Base-by-base conservation (phyloP, 352 stramenopile species). In the Phytopythium vexans region DNA sequence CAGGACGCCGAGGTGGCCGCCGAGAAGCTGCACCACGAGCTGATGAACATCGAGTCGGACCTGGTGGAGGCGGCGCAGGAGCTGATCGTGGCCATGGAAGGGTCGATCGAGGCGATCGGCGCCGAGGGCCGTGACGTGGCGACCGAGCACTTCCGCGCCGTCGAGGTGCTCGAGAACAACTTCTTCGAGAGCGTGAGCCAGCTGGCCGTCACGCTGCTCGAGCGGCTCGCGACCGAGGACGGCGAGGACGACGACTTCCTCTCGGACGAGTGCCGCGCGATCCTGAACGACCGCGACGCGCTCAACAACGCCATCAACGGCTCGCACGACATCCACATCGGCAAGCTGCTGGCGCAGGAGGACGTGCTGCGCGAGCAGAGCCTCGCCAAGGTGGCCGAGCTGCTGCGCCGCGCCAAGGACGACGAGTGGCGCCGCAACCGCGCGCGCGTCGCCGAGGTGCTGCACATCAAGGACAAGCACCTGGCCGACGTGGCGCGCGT, bases 261-360 rank as follows among this genome's bases (percentile, higher is more conserved):
- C 9, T 85, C 70, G 4, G 83, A 93, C 41, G 80, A 93, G 43
- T 93, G 83, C 42, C 83, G 79, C 11, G 81, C 74, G 31, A 88
- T 93, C 45, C 50, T 93, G 44, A 91, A 91, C 56, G 81, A 93
- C 49, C 76, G 82, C 46, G 82, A 92, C 35, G 82, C 84, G 10
- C 64, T 94, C 45, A 92, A 89, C 62, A 91, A 89, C 48, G 85
- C 85, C 27, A 92, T 97, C 58, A 93, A 95, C 44, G 82, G 83
- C 12, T 96, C 87, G 21, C 89, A 97, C 57, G 89, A 97, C 49
- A 94, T 96, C 40, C 89, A 97, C 62, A 93, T 97, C 33, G 87
- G 86, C 42, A 96, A 94, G 53, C 52, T 96, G 16, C 67, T 96
- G 21, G 77, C 82, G 0, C 81, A 89, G 45, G 89, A 97, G 72